These are phyloP conservation scores for Neurospora sp. DNA, from an alignment of 495 filamentous ascomycete genomes.

Conservation along the genomic window DNA sequence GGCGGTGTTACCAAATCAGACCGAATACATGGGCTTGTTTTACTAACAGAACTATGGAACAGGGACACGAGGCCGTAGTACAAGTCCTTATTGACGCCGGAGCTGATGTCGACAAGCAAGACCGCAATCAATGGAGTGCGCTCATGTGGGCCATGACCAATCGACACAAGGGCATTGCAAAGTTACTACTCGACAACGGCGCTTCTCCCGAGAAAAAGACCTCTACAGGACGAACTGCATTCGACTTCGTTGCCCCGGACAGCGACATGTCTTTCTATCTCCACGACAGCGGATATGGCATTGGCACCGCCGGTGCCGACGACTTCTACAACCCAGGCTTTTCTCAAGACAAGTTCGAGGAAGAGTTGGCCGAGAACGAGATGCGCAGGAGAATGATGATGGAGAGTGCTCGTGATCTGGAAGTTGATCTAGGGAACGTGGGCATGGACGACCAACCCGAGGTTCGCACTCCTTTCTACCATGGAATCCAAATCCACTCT, in stretches of 20 bases:
- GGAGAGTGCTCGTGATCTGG: constrained; percentile 94
- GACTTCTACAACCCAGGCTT: constrained; percentile 95
- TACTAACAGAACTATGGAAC: constrained; percentile 11
- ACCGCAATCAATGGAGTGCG: constrained; percentile 92
- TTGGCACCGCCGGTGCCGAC: constrained; percentile 81
- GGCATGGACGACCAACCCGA: constrained; percentile 94
- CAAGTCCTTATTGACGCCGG: constrained; percentile 73
- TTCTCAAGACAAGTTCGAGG: constrained; percentile 88
- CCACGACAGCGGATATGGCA: constrained; percentile 83
- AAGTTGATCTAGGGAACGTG: constrained; percentile 92
- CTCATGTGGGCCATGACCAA: constrained; percentile 99
- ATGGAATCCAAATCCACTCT: background rate
- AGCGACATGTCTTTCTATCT: constrained; percentile 95
- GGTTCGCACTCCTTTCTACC: constrained; percentile 38
- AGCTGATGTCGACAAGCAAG: constrained; percentile 87
- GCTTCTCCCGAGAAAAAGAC: constrained; percentile 95
- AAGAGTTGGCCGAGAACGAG: constrained; percentile 95
- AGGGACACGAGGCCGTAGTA: constrained; percentile 91
- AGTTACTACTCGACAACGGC: constrained; percentile 81
- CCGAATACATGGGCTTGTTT: constrained; percentile 3
- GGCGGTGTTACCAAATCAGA: constrained; percentile 1
- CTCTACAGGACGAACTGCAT: constrained; percentile 85
- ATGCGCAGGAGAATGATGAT: constrained; percentile 98
- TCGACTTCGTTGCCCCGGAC: constrained; percentile 88
- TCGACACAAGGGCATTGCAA: constrained; percentile 88